These are phyloP conservation scores for Volvox africanus DNA, from an alignment of 139 green algal species.

Conservation along the genomic window DNA sequence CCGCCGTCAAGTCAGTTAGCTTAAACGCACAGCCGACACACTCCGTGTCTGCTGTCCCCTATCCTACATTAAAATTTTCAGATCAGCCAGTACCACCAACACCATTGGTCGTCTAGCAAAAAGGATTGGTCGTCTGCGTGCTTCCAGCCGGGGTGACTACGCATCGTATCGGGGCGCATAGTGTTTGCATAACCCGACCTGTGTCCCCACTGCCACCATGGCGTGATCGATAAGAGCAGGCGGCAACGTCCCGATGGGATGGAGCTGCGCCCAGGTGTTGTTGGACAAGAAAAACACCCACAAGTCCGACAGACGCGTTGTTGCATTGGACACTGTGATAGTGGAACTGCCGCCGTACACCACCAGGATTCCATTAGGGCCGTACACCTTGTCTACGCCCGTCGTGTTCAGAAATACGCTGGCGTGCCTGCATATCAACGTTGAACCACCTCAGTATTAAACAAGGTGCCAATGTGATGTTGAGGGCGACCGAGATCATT, in stretches of 20 bases:
- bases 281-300: constrained; percentile 38
- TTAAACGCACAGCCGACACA: too few relatives aligned
- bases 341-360: constrained; percentile 32
- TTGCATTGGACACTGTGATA: background rate
- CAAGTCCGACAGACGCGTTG: constrained; percentile 16
- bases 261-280: constrained; percentile 34
- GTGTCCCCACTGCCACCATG: background rate
- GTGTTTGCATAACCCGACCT: background rate
- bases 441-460: too few relatives aligned
- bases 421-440: constrained; percentile 20
- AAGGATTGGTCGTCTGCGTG: too few relatives aligned
- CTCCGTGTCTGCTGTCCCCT: too few relatives aligned
- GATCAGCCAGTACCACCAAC: too few relatives aligned
- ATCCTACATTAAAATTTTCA: too few relatives aligned
- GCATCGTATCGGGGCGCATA: too few relatives aligned
- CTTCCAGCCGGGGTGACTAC: too few relatives aligned
- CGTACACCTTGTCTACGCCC: background rate
- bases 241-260: background rate
- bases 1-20: too few relatives aligned
- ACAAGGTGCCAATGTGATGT: too few relatives aligned
- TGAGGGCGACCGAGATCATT: too few relatives aligned
- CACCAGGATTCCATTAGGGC: background rate
- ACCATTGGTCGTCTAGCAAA: too few relatives aligned
- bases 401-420: background rate
- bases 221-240: constrained; percentile 3